Conservation (phyloP, 2,329 filamentous ascomycete genomes). For the Zarea fungicola region DNA sequence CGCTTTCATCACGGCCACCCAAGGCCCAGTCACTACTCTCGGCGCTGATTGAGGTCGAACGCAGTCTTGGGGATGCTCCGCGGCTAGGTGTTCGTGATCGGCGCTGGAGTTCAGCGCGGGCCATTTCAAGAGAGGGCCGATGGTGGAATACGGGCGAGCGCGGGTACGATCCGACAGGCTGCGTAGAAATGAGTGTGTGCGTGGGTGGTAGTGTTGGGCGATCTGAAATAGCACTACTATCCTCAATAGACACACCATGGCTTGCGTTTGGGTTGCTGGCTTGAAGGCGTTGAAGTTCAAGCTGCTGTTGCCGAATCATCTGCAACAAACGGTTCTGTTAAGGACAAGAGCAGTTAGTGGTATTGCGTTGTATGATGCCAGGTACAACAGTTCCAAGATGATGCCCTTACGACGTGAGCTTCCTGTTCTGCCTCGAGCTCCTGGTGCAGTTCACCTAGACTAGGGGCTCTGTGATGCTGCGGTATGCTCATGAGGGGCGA, state of each 20-base stretch:
- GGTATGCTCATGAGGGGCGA: constrained; percentile 49
- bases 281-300: constrained; percentile 60
- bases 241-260: constrained; percentile 42
- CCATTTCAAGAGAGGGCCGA: constrained; percentile 55
- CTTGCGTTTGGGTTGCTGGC: constrained; percentile 33
- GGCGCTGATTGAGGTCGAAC: constrained; percentile 52
- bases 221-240: constrained; percentile 44
- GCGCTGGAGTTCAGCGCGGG: constrained; percentile 50
- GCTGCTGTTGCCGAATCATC: constrained; percentile 72
- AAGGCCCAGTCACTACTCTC: constrained; percentile 58
- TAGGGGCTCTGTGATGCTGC: constrained; percentile 62
- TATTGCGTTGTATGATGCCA: constrained; percentile 12
- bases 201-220: constrained; percentile 35
- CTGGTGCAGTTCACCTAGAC: constrained; percentile 71
- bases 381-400: no score
- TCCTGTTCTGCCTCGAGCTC: constrained; percentile 76
- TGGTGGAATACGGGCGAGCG: constrained; percentile 46
- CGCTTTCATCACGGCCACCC: constrained; percentile 65
- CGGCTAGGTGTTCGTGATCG: constrained; percentile 56
- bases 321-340: constrained; percentile 65
- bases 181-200: constrained; percentile 27
- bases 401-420: constrained; percentile 66
- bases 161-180: constrained; percentile 38
- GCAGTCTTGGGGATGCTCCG: constrained; percentile 50
- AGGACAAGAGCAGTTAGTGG: background rate